Evolutionary conservation across 1,284 basidiomycete genomes (phyloP), one percentile per base, ranked within the genome.

Genomic region (Vanrija humicola): DNA sequence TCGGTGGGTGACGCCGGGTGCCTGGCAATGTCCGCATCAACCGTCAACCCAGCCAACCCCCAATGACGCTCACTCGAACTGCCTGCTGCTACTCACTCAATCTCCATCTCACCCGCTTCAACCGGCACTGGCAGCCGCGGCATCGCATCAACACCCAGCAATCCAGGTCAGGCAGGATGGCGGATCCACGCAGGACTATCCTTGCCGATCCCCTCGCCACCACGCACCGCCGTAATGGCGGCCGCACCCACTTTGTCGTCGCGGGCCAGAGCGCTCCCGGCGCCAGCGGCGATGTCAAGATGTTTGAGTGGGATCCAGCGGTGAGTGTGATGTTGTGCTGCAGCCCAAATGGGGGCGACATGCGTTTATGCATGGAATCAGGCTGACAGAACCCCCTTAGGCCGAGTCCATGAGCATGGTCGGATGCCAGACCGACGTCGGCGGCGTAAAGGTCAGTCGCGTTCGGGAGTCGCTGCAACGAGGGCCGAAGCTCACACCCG

Each of bases 391-490:
- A 12, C 16, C 40, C 1, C 47, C 21, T 23, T 23, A 72, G 71
- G 48, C 47, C 10, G 66, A 65, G 21, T 60, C 65, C 38, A 68
- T 75, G 69, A 61, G 60, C 10, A 66, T 73, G 63, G 54, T 70
- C 1, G 73, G 70, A 1, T 50, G 74, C 23, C 72, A 74, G 56
- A 70, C 66, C 4, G 73, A 75, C 51, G 58, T 70, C 8, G 71
- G 73, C 7, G 70, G 50, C 18, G 54, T 61, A 26, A 61, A 57
- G 55, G 59, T 60, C 39, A 5, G 38, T 38, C 28, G 21, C 28
- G 6, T 28, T 28, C 28, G 3, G 28, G 6, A 12, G 7, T 5
- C 14, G 7, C 14, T 12, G 34, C 10, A 12, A 34, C 34, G 12
- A 12, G 12, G 3, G 40, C 50, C 43, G 29, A 53, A 7, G 10